Evolutionary conservation across 345 rosid genomes (phyloP).

Genomic region (Draba incana): DNA sequence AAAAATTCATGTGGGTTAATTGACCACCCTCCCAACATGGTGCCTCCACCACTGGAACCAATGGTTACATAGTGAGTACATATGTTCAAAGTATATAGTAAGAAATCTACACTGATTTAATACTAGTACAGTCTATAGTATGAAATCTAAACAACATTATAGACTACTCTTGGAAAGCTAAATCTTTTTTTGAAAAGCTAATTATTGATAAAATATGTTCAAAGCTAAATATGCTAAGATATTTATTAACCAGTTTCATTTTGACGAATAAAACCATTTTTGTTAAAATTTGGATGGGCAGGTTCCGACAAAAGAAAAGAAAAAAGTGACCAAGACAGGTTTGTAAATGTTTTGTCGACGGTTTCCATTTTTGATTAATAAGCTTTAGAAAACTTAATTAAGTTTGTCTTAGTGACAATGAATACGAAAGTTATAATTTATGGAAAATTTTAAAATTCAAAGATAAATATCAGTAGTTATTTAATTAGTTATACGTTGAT

Average conservation of each 20-base stretch:
- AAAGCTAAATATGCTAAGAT: no score
- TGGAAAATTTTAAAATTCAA: neutral
- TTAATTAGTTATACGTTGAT: neutral
- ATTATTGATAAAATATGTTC: neutral
- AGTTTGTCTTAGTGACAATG: conserved; percentile 2
- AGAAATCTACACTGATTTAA: no score
- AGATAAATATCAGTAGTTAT: neutral
- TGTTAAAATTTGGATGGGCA: neutral
- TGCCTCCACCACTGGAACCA: no score
- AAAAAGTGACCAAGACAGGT: neutral
- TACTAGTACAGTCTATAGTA: no score
- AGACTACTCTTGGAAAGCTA: no score
- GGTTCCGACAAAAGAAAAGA: neutral
- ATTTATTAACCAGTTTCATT: no score
- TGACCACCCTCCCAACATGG: no score
- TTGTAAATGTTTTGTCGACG: neutral
- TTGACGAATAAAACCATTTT: no score
- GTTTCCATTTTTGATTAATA: neutral
- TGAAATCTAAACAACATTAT: no score
- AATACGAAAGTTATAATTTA: neutral
- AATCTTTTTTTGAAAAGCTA: neutral
- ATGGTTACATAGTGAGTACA: no score
- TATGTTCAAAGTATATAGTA: no score
- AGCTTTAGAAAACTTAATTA: neutral
- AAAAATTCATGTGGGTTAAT: no score